Evolutionary conservation across 2,329 filamentous ascomycete genomes (phyloP).

Genomic region (Harringtonia lauricola): DNA sequence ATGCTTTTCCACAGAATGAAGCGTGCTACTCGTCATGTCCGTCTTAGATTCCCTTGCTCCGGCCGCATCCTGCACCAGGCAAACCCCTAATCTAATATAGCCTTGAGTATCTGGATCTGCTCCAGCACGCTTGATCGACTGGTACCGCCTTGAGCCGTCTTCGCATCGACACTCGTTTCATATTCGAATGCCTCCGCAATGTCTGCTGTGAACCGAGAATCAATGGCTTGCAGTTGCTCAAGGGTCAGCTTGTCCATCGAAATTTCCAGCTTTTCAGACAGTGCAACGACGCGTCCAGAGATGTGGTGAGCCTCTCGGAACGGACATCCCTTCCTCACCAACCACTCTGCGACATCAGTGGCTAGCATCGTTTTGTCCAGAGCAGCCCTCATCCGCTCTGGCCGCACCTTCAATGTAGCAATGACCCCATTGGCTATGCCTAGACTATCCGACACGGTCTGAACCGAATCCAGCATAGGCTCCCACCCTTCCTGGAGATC

Average conservation of each 20-base stretch:
- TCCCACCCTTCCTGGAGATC: conserved; percentile 78
- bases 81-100: conserved; percentile 5
- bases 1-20: too few relatives aligned
- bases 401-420: conserved; percentile 55
- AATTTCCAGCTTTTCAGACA: conserved; percentile 52
- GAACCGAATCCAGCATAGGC: conserved; percentile 73
- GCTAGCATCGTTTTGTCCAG: conserved; percentile 76
- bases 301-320: conserved; percentile 79
- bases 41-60: not conserved
- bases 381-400: conserved; percentile 69
- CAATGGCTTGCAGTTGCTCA: conserved; percentile 56
- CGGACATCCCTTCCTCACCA: conserved; percentile 60
- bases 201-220: conserved; percentile 58
- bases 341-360: conserved; percentile 55
- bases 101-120: conserved; percentile 8
- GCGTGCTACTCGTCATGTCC: not conserved
- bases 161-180: conserved; percentile 68
- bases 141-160: conserved; percentile 65
- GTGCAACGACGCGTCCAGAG: conserved; percentile 58
- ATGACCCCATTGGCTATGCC: conserved; percentile 77
- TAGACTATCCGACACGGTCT: conserved; percentile 69
- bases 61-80: not conserved
- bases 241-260: conserved; percentile 63
- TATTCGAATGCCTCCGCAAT: conserved; percentile 65
- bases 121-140: conserved; percentile 37